A percentile compares a stretch with the other conserved stretches of the same genome.
Evolutionary conservation across 2,329 filamentous ascomycete species (phyloP).

Genomic region (Camillea tinctor): DNA sequence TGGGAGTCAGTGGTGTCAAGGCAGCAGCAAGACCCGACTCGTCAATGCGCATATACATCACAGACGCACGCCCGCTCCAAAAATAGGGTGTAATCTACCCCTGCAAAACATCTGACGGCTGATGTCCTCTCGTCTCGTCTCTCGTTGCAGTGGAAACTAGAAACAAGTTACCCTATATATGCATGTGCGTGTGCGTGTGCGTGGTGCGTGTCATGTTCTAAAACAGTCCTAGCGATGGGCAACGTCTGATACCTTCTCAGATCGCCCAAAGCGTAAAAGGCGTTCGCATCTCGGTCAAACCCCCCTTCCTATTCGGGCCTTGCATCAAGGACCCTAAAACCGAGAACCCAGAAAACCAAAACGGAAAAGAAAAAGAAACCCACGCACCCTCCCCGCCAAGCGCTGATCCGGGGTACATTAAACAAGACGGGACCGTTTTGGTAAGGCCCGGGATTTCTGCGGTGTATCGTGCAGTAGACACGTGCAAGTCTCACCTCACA

Average conservation of each 20-base stretch:
- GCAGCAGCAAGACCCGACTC: background rate
- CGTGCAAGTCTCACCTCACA: slow-evolving; percentile 7
- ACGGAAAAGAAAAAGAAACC: background rate
- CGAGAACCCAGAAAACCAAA: background rate
- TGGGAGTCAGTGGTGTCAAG: background rate
- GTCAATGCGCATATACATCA: background rate
- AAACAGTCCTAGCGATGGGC: too few relatives aligned
- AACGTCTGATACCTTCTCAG: too few relatives aligned
- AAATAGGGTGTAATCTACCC: background rate
- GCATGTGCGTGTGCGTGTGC: too few relatives aligned
- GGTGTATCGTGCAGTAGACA: slow-evolving; percentile 7
- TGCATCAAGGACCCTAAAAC: background rate
- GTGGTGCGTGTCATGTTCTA: too few relatives aligned
- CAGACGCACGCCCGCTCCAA: background rate
- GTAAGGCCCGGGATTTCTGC: slow-evolving; percentile 7
- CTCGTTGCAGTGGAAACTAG: background rate
- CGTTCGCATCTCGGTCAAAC: too few relatives aligned
- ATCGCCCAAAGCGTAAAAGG: background rate
- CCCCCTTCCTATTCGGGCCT: background rate
- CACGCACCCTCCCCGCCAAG: background rate
- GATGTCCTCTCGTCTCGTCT: background rate
- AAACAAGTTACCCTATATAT: too few relatives aligned
- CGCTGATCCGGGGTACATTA: slow-evolving; percentile 1
- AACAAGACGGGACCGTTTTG: slow-evolving; percentile 4
- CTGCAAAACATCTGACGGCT: background rate